These are phyloP conservation scores for Sarocladium strictum DNA, from an alignment of 2,329 filamentous ascomycete species.

Conservation along the genomic window DNA sequence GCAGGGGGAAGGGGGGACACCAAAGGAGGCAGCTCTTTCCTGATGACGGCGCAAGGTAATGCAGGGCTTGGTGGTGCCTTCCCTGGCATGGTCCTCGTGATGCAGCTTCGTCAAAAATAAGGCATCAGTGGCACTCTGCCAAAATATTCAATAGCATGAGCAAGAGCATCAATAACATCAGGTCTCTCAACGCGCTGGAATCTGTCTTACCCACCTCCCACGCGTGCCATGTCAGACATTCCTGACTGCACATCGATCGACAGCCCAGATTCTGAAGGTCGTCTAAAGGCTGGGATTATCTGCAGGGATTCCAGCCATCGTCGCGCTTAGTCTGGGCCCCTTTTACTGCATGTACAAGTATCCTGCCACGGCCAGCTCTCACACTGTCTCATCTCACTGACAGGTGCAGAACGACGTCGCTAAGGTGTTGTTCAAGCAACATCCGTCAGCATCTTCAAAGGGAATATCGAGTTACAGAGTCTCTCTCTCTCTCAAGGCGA, in stretches of 20 bases:
- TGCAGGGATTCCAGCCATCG: slow-evolving; percentile 6
- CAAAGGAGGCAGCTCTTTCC: neutral
- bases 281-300: neutral
- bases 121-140: too few species aligned
- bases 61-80: neutral
- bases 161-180: neutral
- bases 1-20: neutral
- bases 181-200: neutral
- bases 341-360: neutral
- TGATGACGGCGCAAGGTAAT: neutral
- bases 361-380: too few species aligned
- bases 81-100: neutral
- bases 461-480: too few species aligned
- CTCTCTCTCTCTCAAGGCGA: too few species aligned
- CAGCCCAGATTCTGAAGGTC: neutral
- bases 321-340: neutral
- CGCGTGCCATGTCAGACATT: neutral
- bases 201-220: neutral
- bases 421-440: too few species aligned
- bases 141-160: too few species aligned
- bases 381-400: neutral
- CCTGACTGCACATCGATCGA: neutral
- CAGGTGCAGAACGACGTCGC: neutral
- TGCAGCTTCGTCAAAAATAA: neutral
- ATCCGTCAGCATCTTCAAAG: too few species aligned